These are phyloP conservation scores for Fusarium tuaranense DNA, from an alignment of 2,329 filamentous ascomycete species.

Conservation along the genomic window DNA sequence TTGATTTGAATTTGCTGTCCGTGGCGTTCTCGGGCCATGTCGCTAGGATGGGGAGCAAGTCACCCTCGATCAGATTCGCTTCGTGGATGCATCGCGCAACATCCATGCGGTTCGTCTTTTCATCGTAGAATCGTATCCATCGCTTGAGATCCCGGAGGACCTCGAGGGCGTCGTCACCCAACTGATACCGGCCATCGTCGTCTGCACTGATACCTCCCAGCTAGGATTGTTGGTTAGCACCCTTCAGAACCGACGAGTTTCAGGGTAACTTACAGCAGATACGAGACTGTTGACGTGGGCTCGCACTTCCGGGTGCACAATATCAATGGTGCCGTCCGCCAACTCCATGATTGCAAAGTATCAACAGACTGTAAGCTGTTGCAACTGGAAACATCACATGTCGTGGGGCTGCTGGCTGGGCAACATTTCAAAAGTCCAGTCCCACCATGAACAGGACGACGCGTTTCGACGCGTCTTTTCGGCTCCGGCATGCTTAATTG, in stretches of 20 bases:
- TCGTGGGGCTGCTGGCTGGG: conserved; percentile 33
- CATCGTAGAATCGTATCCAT: conserved; percentile 96
- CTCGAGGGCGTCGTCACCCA: conserved; percentile 93
- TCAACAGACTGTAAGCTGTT: conserved; percentile 23
- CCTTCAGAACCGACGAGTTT: neutral
- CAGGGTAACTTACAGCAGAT: conserved; percentile 77
- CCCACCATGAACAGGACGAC: conserved; percentile 24
- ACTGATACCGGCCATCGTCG: conserved; percentile 84
- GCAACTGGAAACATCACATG: conserved; percentile 28
- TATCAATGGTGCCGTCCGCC: conserved; percentile 63
- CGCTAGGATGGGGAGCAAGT: conserved; percentile 89
- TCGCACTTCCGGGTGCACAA: conserved; percentile 91
- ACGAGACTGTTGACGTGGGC: conserved; percentile 94
- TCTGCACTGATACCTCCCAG: conserved; percentile 86
- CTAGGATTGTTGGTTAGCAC: conserved; percentile 58
- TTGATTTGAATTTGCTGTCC: conserved; percentile 80
- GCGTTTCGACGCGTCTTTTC: conserved; percentile 38
- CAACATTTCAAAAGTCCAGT: conserved; percentile 29
- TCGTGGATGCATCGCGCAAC: conserved; percentile 93
- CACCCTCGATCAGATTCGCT: conserved; percentile 89
- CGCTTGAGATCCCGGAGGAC: conserved; percentile 93
- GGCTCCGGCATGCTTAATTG: conserved; percentile 32
- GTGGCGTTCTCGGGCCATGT: conserved; percentile 80
- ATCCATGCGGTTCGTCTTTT: conserved; percentile 93
- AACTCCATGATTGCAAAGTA: conserved; percentile 62